Conservation (phyloP, 2,329 filamentous ascomycete species). For the Pseudocercospora vitis region DNA sequence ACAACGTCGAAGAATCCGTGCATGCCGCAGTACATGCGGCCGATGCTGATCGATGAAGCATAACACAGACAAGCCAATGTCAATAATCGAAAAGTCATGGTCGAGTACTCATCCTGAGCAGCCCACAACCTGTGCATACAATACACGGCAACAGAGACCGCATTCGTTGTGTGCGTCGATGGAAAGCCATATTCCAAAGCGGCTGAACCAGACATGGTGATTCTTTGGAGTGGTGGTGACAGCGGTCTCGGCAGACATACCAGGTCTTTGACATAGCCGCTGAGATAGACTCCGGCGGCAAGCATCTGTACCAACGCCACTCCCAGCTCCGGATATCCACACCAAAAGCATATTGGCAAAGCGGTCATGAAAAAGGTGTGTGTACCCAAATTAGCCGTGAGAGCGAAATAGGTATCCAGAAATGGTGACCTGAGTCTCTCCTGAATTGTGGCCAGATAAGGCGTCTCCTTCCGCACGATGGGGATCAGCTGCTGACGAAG, state of each 20-base stretch:
- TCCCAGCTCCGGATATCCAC: conserved; percentile 78
- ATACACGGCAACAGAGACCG: conserved; percentile 89
- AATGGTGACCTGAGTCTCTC: conserved; percentile 74
- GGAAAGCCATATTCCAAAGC: conserved; percentile 97
- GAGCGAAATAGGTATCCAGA: conserved; percentile 94
- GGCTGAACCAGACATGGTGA: conserved; percentile 95
- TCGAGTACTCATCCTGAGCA: conserved; percentile 59
- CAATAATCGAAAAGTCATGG: conserved; percentile 46
- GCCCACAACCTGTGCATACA: conserved; percentile 69
- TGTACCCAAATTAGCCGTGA: conserved; percentile 92
- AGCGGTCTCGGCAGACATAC: conserved; percentile 87
- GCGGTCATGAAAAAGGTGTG: conserved; percentile 99
- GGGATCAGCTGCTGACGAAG: conserved; percentile 80
- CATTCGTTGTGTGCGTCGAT: conserved; percentile 95
- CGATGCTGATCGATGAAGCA: conserved; percentile 82
- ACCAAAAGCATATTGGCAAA: conserved; percentile 95
- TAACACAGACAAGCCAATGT: conserved; percentile 73
- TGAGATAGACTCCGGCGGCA: conserved; percentile 66
- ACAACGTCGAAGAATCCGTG: conserved; percentile 93
- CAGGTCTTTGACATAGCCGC: conserved; percentile 91
- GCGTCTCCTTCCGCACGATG: conserved; percentile 90
- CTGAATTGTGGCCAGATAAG: conserved; percentile 86
- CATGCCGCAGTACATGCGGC: conserved; percentile 96
- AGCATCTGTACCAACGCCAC: conserved; percentile 67
- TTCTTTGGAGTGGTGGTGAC: conserved; percentile 86